Conservation (phyloP, 176 grass and related monocot species). For the Phyllostachys edulis region DNA sequence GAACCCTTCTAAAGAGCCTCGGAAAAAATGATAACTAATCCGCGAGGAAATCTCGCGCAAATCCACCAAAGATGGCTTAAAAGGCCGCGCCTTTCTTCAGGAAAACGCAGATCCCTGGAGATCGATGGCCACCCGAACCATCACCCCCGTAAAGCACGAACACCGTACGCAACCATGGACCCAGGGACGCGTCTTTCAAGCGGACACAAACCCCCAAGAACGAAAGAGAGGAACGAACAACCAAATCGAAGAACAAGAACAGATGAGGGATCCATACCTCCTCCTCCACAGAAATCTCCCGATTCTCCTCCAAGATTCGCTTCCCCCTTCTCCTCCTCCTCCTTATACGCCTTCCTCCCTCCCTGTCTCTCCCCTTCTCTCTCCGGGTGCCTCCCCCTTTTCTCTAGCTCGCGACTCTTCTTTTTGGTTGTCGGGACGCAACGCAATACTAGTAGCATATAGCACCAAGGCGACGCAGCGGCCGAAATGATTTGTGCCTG, state of each 20-base stretch:
- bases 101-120: conserved; percentile 26
- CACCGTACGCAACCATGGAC: neutral
- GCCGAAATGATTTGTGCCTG: conserved; percentile 61
- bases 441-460: neutral
- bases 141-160: neutral
- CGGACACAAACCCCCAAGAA: neutral
- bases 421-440: conserved; percentile 55
- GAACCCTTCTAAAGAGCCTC: neutral
- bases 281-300: neutral
- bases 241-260: conserved; percentile 15
- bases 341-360: neutral
- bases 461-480: conserved; percentile 21
- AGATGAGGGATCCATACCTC: conserved; percentile 26
- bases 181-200: neutral
- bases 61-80: neutral
- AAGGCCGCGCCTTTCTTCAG: neutral
- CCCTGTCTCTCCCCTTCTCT: neutral
- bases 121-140: neutral
- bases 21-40: neutral
- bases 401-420: conserved; percentile 3
- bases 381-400: neutral
- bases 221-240: neutral
- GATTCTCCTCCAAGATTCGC: conserved; percentile 3
- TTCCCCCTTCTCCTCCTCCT: too few species aligned
- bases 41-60: neutral